Conservation (phyloP, 202 grass and related monocot species). For the Setaria italica region DNA sequence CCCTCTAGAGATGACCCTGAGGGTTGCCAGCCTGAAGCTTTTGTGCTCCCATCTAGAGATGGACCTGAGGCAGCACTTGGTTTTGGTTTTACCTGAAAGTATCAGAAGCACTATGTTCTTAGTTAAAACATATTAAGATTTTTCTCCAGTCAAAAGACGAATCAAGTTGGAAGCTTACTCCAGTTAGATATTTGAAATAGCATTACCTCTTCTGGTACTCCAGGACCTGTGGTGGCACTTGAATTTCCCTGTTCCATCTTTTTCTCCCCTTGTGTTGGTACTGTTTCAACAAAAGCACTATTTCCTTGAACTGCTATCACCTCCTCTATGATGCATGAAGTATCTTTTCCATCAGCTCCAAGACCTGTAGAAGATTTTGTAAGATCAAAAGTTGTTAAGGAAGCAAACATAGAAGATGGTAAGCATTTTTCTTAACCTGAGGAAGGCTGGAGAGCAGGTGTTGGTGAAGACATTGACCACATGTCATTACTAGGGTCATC, state of each 20-base stretch:
- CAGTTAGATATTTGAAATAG: constrained; percentile 39
- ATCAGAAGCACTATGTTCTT: constrained; percentile 15
- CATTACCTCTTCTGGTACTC: constrained; percentile 50
- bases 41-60: constrained; percentile 11
- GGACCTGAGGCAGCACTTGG: constrained; percentile 19
- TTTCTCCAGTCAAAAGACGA: constrained; percentile 3
- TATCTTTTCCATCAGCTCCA: constrained; percentile 46
- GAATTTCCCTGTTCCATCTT: constrained; percentile 42
- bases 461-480: constrained; percentile 68
- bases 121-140: constrained; percentile 33
- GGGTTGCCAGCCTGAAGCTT: constrained; percentile 11
- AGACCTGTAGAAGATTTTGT: constrained; percentile 37
- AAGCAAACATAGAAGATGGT: constrained; percentile 22
- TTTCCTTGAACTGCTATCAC: constrained; percentile 39
- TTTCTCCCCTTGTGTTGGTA: constrained; percentile 37
- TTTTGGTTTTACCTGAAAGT: constrained; percentile 51
- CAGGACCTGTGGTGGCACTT: constrained; percentile 38
- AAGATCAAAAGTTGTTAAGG: constrained; percentile 26
- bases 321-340: constrained; percentile 34
- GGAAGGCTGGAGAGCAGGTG: constrained; percentile 54
- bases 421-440: constrained; percentile 52
- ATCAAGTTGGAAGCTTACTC: constrained; percentile 23
- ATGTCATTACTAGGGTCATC: constrained; percentile 59
- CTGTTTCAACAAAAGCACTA: constrained; percentile 13
- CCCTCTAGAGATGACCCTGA: constrained; percentile 17